A percentile compares a stretch with the other conserved stretches of the same genome.
Conservation (phyloP, 2,329 filamentous ascomycete genomes). For the Diaporthe sp. region DNA sequence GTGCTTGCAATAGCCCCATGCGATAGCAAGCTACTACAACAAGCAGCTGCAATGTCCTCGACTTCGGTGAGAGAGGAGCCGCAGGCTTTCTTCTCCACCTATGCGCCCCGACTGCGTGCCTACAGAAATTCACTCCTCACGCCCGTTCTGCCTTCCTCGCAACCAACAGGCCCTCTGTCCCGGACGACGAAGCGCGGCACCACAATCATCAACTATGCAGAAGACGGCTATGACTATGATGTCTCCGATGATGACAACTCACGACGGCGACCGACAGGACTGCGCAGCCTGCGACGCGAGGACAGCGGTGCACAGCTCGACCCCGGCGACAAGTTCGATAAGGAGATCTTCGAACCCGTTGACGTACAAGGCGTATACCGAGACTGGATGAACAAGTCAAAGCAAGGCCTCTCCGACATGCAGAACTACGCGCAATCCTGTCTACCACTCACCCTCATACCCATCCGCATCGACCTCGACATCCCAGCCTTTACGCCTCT, state of each 20-base stretch:
- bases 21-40: background rate
- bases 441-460: conserved; percentile 90
- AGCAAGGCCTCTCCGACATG: conserved; percentile 67
- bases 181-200: conserved; percentile 98
- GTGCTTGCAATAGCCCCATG: background rate
- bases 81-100: conserved; percentile 91
- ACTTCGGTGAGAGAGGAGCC: conserved; percentile 61
- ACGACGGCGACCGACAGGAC: conserved; percentile 83
- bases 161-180: conserved; percentile 74
- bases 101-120: conserved; percentile 88
- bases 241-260: conserved; percentile 81
- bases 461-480: conserved; percentile 96
- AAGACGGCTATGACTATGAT: conserved; percentile 90
- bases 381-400: conserved; percentile 91
- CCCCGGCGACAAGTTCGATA: conserved; percentile 82
- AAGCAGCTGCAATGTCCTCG: conserved; percentile 58
- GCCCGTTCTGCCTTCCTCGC: conserved; percentile 81
- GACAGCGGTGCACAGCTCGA: conserved; percentile 76
- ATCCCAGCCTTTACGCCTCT: conserved; percentile 82
- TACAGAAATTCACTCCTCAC: conserved; percentile 94
- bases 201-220: conserved; percentile 96
- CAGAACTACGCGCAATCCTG: conserved; percentile 76
- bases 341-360: conserved; percentile 83
- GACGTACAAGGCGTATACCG: conserved; percentile 92
- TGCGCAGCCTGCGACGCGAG: conserved; percentile 85